Percentiles rank a stretch among this genome's conserved stretches.
phyloP scores from a whole-genome alignment of 2,329 filamentous ascomycete genomes.

The Cryoendolithus antarcticus region DNA sequence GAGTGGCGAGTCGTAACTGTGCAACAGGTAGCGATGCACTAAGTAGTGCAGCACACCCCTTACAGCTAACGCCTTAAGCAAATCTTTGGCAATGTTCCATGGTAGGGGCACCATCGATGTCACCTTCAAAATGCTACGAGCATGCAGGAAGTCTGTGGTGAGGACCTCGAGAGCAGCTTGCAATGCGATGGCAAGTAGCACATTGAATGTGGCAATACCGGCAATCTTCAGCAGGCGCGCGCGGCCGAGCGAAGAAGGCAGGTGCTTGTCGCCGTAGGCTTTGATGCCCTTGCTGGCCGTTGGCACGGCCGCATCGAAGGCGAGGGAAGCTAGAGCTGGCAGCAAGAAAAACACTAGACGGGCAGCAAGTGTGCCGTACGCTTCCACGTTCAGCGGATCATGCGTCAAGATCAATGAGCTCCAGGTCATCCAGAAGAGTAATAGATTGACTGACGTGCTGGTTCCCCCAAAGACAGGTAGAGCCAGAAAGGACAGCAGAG shows the following conservation, averaged over 20 bases:
- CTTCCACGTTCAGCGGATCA: slow-evolving; percentile 59
- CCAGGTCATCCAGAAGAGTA: slow-evolving; percentile 90
- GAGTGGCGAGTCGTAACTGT: slow-evolving; percentile 31
- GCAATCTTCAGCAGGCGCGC: slow-evolving; percentile 38
- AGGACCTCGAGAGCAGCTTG: slow-evolving; percentile 45
- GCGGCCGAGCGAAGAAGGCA: slow-evolving; percentile 33
- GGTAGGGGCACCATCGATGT: slow-evolving; percentile 50
- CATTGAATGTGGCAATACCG: slow-evolving; percentile 43
- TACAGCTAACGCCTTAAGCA: slow-evolving; percentile 40
- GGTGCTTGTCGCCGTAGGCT: slow-evolving; percentile 43
- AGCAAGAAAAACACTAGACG: slow-evolving; percentile 59
- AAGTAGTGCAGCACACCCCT: slow-evolving; percentile 58
- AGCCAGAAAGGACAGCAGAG: slow-evolving; percentile 50
- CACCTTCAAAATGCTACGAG: slow-evolving; percentile 45
- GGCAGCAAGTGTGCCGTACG: slow-evolving; percentile 56
- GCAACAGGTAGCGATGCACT: slow-evolving; percentile 60
- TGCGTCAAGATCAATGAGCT: slow-evolving; percentile 69
- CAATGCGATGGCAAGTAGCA: slow-evolving; percentile 39
- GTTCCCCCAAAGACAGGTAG: slow-evolving; percentile 64
- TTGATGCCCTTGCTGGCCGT: slow-evolving; percentile 59
- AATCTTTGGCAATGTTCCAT: slow-evolving; percentile 45
- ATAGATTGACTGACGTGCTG: slow-evolving; percentile 66
- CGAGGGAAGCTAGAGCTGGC: slow-evolving; percentile 59
- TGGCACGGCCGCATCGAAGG: slow-evolving; percentile 60
- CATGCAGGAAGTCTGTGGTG: slow-evolving; percentile 39